Percentiles rank a stretch among this genome's conserved stretches.
These are phyloP conservation scores for Candolleomyces aberdarensis DNA, from an alignment of 768 basidiomycete species.

Conservation along the genomic window DNA sequence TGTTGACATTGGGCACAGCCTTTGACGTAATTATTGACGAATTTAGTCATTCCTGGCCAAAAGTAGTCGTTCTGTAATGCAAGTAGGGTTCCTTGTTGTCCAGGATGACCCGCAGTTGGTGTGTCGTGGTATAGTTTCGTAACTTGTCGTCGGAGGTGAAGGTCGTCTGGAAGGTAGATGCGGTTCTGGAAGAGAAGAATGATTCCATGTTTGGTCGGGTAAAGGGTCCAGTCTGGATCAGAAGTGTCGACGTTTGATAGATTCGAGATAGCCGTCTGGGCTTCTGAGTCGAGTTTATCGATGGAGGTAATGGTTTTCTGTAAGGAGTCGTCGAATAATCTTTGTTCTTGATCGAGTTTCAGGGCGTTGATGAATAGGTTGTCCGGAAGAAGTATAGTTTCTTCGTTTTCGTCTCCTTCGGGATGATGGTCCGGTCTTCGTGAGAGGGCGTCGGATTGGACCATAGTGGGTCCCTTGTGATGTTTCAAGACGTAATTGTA, in stretches of 20 bases:
- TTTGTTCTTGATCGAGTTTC: conserved; percentile 11
- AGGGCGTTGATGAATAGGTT: conserved; percentile 14
- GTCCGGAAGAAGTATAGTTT: too few relatives aligned
- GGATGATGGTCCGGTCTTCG: too few relatives aligned
- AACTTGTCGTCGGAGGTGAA: neutral
- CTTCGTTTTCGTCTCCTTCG: too few relatives aligned
- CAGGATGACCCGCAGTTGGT: too few relatives aligned
- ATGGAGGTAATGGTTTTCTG: neutral
- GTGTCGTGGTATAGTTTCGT: conserved; percentile 2
- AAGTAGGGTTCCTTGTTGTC: too few relatives aligned
- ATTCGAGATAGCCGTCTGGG: neutral
- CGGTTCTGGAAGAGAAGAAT: neutral
- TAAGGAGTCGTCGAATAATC: conserved; percentile 14
- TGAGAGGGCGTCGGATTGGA: conserved; percentile 14
- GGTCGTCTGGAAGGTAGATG: conserved; percentile 2
- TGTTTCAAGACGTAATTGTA: conserved; percentile 26
- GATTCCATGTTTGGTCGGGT: neutral
- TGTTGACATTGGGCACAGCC: too few relatives aligned
- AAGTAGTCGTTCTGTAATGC: too few relatives aligned
- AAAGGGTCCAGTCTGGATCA: conserved; percentile 7
- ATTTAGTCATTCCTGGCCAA: too few relatives aligned
- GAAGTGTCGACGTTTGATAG: neutral
- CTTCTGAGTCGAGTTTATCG: neutral
- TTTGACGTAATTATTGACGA: too few relatives aligned
- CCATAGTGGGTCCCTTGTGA: conserved; percentile 14